phyloP scores from a whole-genome alignment of 1,139 yeast species.

The Yamadazyma sp. region DNA sequence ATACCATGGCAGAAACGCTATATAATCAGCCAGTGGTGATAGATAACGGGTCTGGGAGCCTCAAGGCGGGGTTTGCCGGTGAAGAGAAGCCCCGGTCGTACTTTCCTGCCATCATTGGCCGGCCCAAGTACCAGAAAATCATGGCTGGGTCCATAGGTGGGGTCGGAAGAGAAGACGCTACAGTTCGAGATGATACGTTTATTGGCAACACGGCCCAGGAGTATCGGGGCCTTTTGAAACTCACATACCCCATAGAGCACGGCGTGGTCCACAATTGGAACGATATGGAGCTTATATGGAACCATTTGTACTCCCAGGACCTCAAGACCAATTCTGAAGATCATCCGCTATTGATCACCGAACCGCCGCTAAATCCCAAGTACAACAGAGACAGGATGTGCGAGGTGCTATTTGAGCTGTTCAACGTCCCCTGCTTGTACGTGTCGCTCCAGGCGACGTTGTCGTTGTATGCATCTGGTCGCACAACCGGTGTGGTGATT shows the following conservation, averaged over 20 bases:
- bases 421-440: conserved; percentile 85
- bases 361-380: conserved; percentile 82
- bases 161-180: conserved; percentile 12
- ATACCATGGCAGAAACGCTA: conserved; percentile 22
- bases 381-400: conserved; percentile 71
- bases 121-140: conserved; percentile 78
- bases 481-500: conserved; percentile 86
- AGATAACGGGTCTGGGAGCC: conserved; percentile 89
- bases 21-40: conserved; percentile 87
- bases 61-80: conserved; percentile 93
- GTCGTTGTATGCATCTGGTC: conserved; percentile 82
- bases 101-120: conserved; percentile 60
- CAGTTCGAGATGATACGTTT: conserved; percentile 39
- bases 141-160: conserved; percentile 68
- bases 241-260: conserved; percentile 74
- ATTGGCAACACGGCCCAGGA: conserved; percentile 76
- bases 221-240: conserved; percentile 68
- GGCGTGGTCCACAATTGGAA: conserved; percentile 86
- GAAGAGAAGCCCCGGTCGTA: conserved; percentile 73
- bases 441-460: conserved; percentile 81
- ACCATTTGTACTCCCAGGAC: conserved; percentile 57
- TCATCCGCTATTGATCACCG: conserved; percentile 73
- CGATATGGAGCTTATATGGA: conserved; percentile 81
- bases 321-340: conserved; percentile 52
- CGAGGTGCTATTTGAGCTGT: conserved; percentile 78